Evolutionary conservation across 108 stramenopile genomes (phyloP).

Genomic region (Epithemia pelagica): DNA sequence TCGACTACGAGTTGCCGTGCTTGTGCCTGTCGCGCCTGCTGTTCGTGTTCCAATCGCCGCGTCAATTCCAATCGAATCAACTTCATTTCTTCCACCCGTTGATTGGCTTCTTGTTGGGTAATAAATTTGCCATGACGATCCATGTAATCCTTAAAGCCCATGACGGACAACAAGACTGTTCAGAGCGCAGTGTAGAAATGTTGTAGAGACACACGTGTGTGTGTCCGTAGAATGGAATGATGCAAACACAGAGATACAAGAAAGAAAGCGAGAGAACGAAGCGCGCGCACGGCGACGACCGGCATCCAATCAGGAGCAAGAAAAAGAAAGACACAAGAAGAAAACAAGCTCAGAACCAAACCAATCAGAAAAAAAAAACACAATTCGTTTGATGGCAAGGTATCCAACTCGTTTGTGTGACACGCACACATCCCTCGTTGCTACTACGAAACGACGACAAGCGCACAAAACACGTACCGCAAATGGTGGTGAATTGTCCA

Average conservation of each 20-base stretch:
- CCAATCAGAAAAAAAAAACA: background rate
- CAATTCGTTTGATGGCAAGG: no score
- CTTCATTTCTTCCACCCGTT: slow-evolving; percentile 63
- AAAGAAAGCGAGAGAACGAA: no score
- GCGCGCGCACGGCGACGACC: no score
- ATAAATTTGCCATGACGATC: slow-evolving; percentile 65
- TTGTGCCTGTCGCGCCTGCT: background rate
- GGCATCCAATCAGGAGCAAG: no score
- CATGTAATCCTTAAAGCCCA: slow-evolving; percentile 83
- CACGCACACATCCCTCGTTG: no score
- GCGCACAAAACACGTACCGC: background rate
- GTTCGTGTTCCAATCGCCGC: slow-evolving; percentile 31
- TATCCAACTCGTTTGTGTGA: no score
- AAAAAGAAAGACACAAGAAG: background rate
- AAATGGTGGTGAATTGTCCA: slow-evolving; percentile 75
- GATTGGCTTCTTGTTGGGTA: slow-evolving; percentile 58
- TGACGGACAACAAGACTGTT: slow-evolving; percentile 52
- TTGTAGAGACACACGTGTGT: no score
- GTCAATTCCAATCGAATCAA: slow-evolving; percentile 42
- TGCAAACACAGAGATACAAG: background rate
- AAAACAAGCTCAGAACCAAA: background rate
- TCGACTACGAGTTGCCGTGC: no score
- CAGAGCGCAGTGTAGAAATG: no score
- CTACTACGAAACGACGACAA: no score
- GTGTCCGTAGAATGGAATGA: background rate